A percentile compares a stretch with the other conserved stretches of the same genome.
Conservation (phyloP, 768 basidiomycete species). For the Podaxis mareebaensis region DNA sequence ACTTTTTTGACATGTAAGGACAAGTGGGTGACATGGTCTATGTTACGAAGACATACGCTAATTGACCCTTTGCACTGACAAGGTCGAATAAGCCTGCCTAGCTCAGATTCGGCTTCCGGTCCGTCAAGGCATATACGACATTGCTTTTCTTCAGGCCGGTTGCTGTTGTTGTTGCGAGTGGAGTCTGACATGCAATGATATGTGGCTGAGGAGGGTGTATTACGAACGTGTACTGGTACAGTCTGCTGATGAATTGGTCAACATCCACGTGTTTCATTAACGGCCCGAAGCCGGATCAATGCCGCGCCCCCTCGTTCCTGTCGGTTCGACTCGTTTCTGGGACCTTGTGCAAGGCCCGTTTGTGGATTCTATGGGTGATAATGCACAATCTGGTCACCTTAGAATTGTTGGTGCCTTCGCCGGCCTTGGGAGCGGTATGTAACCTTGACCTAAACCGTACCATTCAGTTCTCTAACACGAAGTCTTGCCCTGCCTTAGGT, state of each 20-base stretch:
- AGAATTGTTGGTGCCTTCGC: slow-evolving; percentile 57
- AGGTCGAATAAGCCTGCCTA: slow-evolving; percentile 81
- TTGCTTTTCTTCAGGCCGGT: slow-evolving; percentile 50
- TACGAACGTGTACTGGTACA: neutral
- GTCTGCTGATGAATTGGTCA: slow-evolving; percentile 4
- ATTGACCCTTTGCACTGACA: slow-evolving; percentile 82
- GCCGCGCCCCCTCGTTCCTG: neutral
- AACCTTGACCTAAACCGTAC: neutral
- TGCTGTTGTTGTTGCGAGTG: slow-evolving; percentile 13
- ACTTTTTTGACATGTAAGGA: slow-evolving; percentile 38
- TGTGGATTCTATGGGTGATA: slow-evolving; percentile 15
- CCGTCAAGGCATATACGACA: slow-evolving; percentile 87
- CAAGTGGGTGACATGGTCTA: slow-evolving; percentile 1
- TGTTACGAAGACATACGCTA: slow-evolving; percentile 40
- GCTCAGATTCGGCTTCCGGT: slow-evolving; percentile 51
- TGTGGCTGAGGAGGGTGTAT: slow-evolving; percentile 9
- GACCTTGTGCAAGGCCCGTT: neutral
- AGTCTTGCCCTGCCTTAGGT: slow-evolving; percentile 30
- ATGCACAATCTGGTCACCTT: slow-evolving; percentile 33
- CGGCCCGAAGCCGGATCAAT: slow-evolving; percentile 1
- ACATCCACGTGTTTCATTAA: slow-evolving; percentile 15
- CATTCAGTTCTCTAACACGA: neutral
- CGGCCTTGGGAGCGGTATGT: slow-evolving; percentile 62
- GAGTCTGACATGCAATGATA: slow-evolving; percentile 10
- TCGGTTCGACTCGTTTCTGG: neutral